Conservation (phyloP, 1,284 basidiomycete genomes). For the Xerocomus cyaneibrunnescens region DNA sequence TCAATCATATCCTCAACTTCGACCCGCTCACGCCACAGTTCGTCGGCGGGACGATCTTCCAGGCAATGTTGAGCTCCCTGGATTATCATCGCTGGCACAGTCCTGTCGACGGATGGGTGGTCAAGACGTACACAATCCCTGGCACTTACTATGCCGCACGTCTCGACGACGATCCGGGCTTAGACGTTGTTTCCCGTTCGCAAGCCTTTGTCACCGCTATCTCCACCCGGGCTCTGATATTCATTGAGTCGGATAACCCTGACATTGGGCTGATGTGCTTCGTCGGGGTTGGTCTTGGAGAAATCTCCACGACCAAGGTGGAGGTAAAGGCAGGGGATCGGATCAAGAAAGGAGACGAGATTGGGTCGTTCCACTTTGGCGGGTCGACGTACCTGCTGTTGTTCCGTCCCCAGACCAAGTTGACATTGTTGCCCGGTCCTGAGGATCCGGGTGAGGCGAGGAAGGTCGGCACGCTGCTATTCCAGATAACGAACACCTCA, state of each 20-base stretch:
- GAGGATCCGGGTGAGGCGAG: conserved; percentile 7
- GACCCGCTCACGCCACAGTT: conserved; percentile 41
- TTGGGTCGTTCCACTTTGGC: conserved; percentile 56
- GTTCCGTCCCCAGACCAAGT: conserved; percentile 35
- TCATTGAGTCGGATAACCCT: conserved; percentile 51
- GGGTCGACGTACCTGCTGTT: conserved; percentile 48
- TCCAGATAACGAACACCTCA: conserved; percentile 13
- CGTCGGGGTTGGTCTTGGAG: conserved; percentile 24
- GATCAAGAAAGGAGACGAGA: conserved; percentile 46
- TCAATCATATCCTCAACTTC: conserved; percentile 37
- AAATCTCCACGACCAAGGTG: conserved; percentile 50
- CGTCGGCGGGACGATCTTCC: conserved; percentile 37
- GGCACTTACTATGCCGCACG: conserved; percentile 54
- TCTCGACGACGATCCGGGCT: conserved; percentile 25
- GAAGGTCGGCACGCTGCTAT: conserved; percentile 21
- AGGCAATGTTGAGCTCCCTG: conserved; percentile 36
- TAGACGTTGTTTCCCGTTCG: conserved; percentile 24
- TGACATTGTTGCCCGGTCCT: conserved; percentile 18
- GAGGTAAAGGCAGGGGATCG: conserved; percentile 33
- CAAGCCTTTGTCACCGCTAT: conserved; percentile 30
- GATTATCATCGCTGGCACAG: conserved; percentile 61
- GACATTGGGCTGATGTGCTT: conserved; percentile 42
- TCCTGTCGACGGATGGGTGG: conserved; percentile 51
- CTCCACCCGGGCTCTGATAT: conserved; percentile 47
- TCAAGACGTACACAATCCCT: conserved; percentile 42